These are phyloP conservation scores for Fusarium torulosum DNA, from an alignment of 2,329 filamentous ascomycete genomes.

Conservation along the genomic window DNA sequence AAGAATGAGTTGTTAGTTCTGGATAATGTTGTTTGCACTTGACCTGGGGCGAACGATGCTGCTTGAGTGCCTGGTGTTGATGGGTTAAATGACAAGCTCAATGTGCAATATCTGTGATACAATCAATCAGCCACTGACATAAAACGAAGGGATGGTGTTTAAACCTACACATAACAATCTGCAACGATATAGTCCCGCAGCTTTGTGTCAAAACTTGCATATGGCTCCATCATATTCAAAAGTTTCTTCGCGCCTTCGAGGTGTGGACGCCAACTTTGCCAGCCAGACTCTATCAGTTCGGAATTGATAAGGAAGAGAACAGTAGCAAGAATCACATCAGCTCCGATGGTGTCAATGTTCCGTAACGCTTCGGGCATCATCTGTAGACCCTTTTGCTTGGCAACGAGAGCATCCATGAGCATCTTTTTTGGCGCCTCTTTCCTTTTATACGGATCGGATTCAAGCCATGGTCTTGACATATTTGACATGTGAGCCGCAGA, in stretches of 20 bases:
- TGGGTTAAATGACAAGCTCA: constrained; percentile 58
- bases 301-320: constrained; percentile 64
- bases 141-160: background rate
- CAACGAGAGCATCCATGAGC: constrained; percentile 58
- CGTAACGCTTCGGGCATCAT: constrained; percentile 57
- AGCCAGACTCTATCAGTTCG: constrained; percentile 63
- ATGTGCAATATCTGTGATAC: constrained; percentile 56
- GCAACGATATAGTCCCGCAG: constrained; percentile 60
- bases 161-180: constrained; percentile 59
- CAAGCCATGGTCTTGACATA: constrained; percentile 32
- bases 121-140: constrained; percentile 4
- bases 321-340: constrained; percentile 59
- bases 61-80: constrained; percentile 47
- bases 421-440: constrained; percentile 46
- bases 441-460: constrained; percentile 49
- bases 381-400: constrained; percentile 59
- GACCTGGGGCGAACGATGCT: constrained; percentile 51
- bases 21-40: constrained; percentile 54
- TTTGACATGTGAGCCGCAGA: constrained; percentile 63
- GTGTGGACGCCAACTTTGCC: constrained; percentile 60
- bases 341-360: constrained; percentile 52
- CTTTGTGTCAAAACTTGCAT: constrained; percentile 49
- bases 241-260: constrained; percentile 60
- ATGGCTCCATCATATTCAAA: constrained; percentile 55
- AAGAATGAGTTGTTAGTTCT: constrained; percentile 60